phyloP scores from a whole-genome alignment of 306 rosid species.

The Leucaena leucocephala region DNA sequence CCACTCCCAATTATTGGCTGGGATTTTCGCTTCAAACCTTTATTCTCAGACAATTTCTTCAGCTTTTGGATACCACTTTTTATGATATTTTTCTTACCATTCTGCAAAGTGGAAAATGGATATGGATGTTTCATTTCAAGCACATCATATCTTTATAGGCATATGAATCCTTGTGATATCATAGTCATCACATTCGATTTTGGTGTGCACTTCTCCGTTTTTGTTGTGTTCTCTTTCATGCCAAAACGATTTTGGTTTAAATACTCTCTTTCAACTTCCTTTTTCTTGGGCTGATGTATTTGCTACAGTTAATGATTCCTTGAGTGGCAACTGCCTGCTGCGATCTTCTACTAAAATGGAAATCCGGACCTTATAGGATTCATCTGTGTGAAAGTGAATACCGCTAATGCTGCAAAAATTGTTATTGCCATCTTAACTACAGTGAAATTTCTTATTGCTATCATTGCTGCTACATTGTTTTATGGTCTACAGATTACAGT shows the following conservation, averaged over 20 bases:
- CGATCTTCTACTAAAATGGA: background rate
- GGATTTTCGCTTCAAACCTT: constrained; percentile 3
- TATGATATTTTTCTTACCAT: constrained; percentile 3
- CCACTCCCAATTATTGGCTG: constrained; percentile 31
- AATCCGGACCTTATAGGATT: background rate
- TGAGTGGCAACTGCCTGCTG: background rate
- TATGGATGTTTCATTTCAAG: constrained; percentile 23
- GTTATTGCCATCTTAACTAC: background rate
- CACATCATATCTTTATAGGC: constrained; percentile 11
- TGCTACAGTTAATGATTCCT: constrained; percentile 4
- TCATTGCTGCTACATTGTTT: constrained; percentile 10
- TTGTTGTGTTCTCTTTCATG: constrained; percentile 13
- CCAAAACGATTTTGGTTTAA: background rate
- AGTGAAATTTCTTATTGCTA: constrained; percentile 3
- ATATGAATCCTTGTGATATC: background rate
- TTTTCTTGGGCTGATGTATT: background rate
- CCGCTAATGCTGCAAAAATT: constrained; percentile 8
- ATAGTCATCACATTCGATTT: constrained; percentile 3
- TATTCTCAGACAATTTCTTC: background rate
- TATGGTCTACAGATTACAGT: background rate
- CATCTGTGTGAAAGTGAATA: constrained; percentile 3
- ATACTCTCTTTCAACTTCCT: background rate
- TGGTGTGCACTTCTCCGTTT: background rate
- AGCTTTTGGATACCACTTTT: background rate
- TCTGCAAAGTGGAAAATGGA: constrained; percentile 10